Base-by-base conservation (phyloP, 225 moss, liverwort and hornwort species). In the Marchantia paleacea region DNA sequence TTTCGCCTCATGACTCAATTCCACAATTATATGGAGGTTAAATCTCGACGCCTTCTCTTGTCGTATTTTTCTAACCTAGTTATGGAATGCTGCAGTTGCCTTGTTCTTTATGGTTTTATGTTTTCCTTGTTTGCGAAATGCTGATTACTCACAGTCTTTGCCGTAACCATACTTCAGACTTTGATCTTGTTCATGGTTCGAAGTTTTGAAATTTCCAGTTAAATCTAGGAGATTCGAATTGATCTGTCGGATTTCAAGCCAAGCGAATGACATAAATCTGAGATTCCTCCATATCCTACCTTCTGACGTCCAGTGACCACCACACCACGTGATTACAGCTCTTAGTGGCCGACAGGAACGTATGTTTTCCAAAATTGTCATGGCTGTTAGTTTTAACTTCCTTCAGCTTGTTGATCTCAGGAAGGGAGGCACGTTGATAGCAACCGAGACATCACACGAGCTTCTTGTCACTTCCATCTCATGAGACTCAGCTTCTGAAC, bases 1-100 rank as follows among this genome's bases (percentile, higher is more conserved):
- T 89, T 97, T 81, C 96, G 96, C 25, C 93, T 97, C 10, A 97
- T 97, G 96, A 93, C 96, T 47, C 96, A 97, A 79, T 87, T 97
- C 25, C 96, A 97, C 82, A 97, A 94, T 81, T 94, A 89, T 61
- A 97, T 97, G 96, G 88, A 91, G 96, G 96, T 96, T 77, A 78
- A 88, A 88, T 64, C 75, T 80, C 76, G 65, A 24, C 53, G 39
- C 53, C 49, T 26, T 57, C n/a, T 39, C 71, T 60, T 54, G 49
- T 68, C 5, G 29, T 50, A 20, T 19, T 6, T 71, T 71, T 12
- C 20, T 64, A 71, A 24, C 62, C n/a, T 22, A 24, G n/a, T 69
- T 26, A 52, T 52, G 50, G 28, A 25, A 74, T 24, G 58, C 30
- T 47, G 51, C 39, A 47, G 39, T 8, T 60, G 18, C 31, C 69